Evolutionary conservation across 2,329 filamentous ascomycete genomes (phyloP).

Genomic region (Colletotrichum shisoi): DNA sequence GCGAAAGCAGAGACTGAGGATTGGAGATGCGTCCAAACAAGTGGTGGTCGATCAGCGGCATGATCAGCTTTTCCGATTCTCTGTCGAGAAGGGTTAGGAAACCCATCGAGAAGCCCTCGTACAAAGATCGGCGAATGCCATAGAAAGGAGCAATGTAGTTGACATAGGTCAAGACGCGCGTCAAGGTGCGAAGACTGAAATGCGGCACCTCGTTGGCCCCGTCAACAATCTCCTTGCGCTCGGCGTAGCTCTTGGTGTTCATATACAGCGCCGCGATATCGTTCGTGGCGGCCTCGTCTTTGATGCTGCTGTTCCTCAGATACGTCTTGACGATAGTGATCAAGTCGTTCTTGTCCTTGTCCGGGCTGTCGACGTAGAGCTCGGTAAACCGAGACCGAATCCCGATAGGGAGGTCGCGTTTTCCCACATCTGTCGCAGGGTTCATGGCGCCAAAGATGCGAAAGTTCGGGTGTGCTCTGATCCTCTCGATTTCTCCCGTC

Average conservation of each 20-base stretch:
- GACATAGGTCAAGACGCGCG: constrained; percentile 87
- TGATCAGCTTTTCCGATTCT: constrained; percentile 79
- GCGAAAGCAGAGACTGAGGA: constrained; percentile 75
- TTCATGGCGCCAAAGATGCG: constrained; percentile 99
- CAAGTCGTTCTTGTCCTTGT: constrained; percentile 85
- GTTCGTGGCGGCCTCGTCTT: constrained; percentile 75
- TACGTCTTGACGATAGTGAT: constrained; percentile 89
- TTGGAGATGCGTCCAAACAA: constrained; percentile 76
- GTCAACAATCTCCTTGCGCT: constrained; percentile 86
- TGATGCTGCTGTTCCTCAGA: constrained; percentile 73
- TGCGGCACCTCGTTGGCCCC: constrained; percentile 95
- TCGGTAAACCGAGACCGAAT: constrained; percentile 94
- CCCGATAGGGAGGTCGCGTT: constrained; percentile 88
- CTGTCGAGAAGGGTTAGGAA: constrained; percentile 89
- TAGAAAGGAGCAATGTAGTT: constrained; percentile 84
- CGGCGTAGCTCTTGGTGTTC: constrained; percentile 81
- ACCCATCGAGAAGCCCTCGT: constrained; percentile 97
- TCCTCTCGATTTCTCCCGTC: constrained; percentile 89
- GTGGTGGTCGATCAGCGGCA: constrained; percentile 81
- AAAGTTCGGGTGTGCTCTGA: constrained; percentile 90
- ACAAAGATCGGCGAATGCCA: constrained; percentile 83
- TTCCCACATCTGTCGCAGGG: constrained; percentile 95
- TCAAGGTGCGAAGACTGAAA: constrained; percentile 94
- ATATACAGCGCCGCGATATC: constrained; percentile 89
- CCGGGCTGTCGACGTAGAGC: constrained; percentile 90